Evolutionary conservation across 768 basidiomycete genomes (phyloP).

Genomic region (Mycena epipterygia): DNA sequence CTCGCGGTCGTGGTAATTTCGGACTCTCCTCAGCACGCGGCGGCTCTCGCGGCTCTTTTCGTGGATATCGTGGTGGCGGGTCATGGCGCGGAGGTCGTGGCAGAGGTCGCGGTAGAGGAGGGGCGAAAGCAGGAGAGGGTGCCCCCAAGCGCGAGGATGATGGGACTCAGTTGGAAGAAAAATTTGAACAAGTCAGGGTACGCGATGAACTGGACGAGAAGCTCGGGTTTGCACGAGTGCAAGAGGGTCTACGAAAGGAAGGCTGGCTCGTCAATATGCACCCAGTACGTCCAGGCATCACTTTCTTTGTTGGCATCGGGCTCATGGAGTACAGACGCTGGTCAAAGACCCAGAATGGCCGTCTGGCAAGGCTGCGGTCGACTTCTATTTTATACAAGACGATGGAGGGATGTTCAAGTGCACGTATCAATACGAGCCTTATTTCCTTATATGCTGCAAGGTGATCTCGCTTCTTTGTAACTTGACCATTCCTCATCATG

Average conservation of each 20-base stretch:
- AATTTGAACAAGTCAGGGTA: slow-evolving; percentile 83
- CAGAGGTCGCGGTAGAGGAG: slow-evolving; percentile 60
- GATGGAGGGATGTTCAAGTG: slow-evolving; percentile 97
- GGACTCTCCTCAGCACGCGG: slow-evolving; percentile 67
- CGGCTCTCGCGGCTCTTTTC: slow-evolving; percentile 59
- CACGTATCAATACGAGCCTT: slow-evolving; percentile 93
- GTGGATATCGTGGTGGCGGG: slow-evolving; percentile 61
- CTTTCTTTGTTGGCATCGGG: neutral
- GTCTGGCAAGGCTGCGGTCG: slow-evolving; percentile 90
- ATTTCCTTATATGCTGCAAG: slow-evolving; percentile 94
- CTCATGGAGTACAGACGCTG: slow-evolving; percentile 69
- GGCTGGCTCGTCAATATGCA: slow-evolving; percentile 99
- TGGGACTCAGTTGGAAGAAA: slow-evolving; percentile 87
- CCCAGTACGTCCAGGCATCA: slow-evolving; percentile 70
- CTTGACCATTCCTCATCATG: slow-evolving; percentile 15
- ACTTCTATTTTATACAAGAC: slow-evolving; percentile 98
- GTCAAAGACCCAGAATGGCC: slow-evolving; percentile 89
- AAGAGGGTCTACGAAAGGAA: slow-evolving; percentile 82
- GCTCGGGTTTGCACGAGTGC: slow-evolving; percentile 86
- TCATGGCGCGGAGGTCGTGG: slow-evolving; percentile 71
- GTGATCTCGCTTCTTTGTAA: slow-evolving; percentile 58
- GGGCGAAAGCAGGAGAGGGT: slow-evolving; percentile 57
- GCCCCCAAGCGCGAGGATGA: slow-evolving; percentile 87
- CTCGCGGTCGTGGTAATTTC: slow-evolving; percentile 68
- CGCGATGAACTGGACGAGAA: slow-evolving; percentile 94